Percentiles rank a stretch among this genome's conserved stretches.
phyloP scores from a whole-genome alignment of 768 basidiomycete genomes.

The Strobilomyces dryophilus region DNA sequence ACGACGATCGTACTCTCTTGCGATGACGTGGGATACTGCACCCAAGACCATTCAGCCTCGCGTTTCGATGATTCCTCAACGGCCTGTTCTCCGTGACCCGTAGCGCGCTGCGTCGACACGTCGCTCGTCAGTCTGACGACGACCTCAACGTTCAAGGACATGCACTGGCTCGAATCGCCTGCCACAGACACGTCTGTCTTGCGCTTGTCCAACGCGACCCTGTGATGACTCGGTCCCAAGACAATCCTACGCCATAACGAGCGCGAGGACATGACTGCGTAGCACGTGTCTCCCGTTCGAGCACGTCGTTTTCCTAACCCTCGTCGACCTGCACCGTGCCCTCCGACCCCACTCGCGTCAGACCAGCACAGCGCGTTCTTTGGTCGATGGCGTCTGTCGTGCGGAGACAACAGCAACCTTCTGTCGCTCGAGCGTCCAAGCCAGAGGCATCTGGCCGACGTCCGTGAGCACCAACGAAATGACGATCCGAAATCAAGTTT shows the following conservation, averaged over 20 bases:
- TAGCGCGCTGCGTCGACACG: not conserved
- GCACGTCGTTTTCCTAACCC: not conserved
- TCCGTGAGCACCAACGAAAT: not conserved
- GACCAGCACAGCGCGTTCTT: not conserved
- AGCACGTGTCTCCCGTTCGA: not conserved
- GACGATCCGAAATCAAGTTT: not conserved
- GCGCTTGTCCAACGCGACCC: not conserved
- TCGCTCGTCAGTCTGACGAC: not conserved
- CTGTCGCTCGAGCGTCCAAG: not conserved
- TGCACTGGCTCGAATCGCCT: not conserved
- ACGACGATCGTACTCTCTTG: not conserved
- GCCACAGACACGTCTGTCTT: not conserved
- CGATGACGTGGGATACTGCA: not conserved
- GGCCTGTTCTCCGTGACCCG: not conserved
- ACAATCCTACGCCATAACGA: not conserved
- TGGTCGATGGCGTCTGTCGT: not conserved
- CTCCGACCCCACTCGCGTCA: too few species aligned
- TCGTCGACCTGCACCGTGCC: not conserved
- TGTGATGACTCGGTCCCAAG: not conserved
- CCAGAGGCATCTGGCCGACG: not conserved
- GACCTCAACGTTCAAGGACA: not conserved
- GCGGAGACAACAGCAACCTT: not conserved
- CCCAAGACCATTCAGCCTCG: not conserved
- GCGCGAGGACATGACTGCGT: not conserved
- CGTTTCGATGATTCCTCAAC: not conserved